phyloP scores from a whole-genome alignment of 2,329 filamentous ascomycete genomes.

The Lasiodiplodia sp. region DNA sequence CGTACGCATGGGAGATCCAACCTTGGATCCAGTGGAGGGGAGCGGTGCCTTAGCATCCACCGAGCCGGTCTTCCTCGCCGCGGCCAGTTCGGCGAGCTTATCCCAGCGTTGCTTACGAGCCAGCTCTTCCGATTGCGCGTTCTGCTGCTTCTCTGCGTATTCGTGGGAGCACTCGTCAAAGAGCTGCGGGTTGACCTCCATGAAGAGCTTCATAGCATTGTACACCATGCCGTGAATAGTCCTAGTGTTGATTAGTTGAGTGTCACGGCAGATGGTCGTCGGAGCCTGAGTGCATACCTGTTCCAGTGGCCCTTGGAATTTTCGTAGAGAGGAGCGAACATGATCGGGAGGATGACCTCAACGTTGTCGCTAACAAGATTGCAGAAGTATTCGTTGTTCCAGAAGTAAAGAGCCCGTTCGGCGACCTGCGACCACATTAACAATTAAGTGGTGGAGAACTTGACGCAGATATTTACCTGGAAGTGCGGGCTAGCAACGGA shows the following conservation, averaged over 20 bases:
- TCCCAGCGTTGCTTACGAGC: conserved; percentile 89
- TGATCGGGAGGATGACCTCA: conserved; percentile 96
- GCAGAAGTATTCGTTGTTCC: conserved; percentile 99
- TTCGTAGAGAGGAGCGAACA: conserved; percentile 98
- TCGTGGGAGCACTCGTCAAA: conserved; percentile 99
- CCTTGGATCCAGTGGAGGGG: conserved; percentile 40
- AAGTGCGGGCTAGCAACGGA: conserved; percentile 98
- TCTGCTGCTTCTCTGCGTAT: conserved; percentile 96
- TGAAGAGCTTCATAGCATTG: conserved; percentile 99
- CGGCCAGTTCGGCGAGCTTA: conserved; percentile 79
- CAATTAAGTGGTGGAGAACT: conserved; percentile 30
- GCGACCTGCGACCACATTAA: conserved; percentile 68
- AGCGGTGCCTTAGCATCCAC: conserved; percentile 35
- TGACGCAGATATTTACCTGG: conserved; percentile 62
- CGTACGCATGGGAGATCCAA: conserved; percentile 53
- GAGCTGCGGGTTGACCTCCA: conserved; percentile 98
- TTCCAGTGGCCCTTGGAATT: conserved; percentile 99
- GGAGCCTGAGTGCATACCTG: conserved; percentile 64
- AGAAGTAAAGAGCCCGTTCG: conserved; percentile 96
- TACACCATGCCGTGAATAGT: conserved; percentile 99
- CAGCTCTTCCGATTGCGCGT: conserved; percentile 81
- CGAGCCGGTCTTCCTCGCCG: conserved; percentile 66
- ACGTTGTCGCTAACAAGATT: conserved; percentile 99
- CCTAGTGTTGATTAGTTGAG: conserved; percentile 59
- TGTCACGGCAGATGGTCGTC: no score